Evolutionary conservation across 805 yeast genomes (phyloP).

Genomic region (Pichia paraexigua): DNA sequence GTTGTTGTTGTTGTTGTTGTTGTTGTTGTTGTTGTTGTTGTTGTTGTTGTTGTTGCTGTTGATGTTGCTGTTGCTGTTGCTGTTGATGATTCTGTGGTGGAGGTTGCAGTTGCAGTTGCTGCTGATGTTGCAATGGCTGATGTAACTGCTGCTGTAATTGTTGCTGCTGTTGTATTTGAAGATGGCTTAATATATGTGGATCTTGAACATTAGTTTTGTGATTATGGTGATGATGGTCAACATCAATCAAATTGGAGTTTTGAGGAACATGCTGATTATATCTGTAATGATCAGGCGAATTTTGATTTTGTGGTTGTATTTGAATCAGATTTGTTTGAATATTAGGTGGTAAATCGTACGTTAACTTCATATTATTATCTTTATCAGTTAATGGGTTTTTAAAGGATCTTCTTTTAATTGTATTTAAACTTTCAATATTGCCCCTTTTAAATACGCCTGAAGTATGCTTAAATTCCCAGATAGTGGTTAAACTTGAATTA

Average conservation of each 20-base stretch:
- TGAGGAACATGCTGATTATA: neutral
- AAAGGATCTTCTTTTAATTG: slow-evolving; percentile 68
- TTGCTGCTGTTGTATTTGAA: neutral
- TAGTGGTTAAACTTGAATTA: neutral
- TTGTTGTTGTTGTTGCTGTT: slow-evolving; percentile 8
- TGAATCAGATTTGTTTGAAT: neutral
- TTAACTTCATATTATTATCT: slow-evolving; percentile 23
- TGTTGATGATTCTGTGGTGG: slow-evolving; percentile 1
- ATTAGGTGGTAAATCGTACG: slow-evolving; percentile 8
- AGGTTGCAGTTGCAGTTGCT: neutral
- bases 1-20: neutral
- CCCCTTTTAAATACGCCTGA: slow-evolving; percentile 75
- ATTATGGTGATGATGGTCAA: neutral
- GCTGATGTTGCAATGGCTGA: neutral
- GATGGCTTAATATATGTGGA: neutral
- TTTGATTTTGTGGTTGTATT: neutral
- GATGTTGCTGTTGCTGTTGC: slow-evolving; percentile 4
- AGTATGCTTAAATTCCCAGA: slow-evolving; percentile 88
- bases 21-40: slow-evolving; percentile 7
- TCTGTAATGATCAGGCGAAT: neutral
- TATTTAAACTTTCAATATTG: slow-evolving; percentile 61
- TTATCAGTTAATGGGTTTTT: slow-evolving; percentile 24
- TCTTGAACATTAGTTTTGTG: neutral
- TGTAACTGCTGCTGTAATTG: slow-evolving; percentile 8
- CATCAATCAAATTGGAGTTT: neutral